phyloP scores from a whole-genome alignment of 2,329 filamentous ascomycete species.

The Paecilomyces niveus region DNA sequence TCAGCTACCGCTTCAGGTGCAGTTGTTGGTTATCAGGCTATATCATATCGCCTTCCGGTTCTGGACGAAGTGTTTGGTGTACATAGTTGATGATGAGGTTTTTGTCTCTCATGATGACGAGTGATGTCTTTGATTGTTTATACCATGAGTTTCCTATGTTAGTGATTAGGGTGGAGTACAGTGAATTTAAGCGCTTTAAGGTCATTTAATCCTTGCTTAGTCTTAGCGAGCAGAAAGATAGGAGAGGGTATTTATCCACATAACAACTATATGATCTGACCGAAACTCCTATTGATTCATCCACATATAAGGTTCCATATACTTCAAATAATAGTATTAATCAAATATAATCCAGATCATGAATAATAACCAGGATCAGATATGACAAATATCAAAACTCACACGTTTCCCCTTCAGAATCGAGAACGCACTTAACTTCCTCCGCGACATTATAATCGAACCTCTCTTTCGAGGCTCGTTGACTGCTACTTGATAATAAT shows the following conservation, averaged over 20 bases:
- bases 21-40: slow-evolving; percentile 1
- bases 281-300: too few relatives aligned
- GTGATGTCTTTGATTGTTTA: background rate
- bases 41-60: background rate
- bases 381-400: background rate
- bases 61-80: background rate
- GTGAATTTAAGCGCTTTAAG: background rate
- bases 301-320: too few relatives aligned
- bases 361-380: background rate
- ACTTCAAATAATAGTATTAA: too few relatives aligned
- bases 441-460: slow-evolving; percentile 18
- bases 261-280: too few relatives aligned
- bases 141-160: background rate
- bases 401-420: background rate
- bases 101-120: background rate
- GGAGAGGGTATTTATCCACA: too few relatives aligned
- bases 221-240: too few relatives aligned
- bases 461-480: slow-evolving; percentile 8
- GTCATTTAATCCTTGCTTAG: too few relatives aligned
- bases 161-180: background rate
- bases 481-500: slow-evolving; percentile 14
- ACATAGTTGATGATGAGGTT: background rate
- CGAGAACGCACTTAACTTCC: slow-evolving; percentile 12
- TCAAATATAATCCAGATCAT: too few relatives aligned
- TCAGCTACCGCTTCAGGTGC: background rate